A percentile compares a stretch with the other conserved stretches of the same genome.
Conservation (phyloP, 1,139 yeast genomes). For the Hyphopichia fennica region DNA sequence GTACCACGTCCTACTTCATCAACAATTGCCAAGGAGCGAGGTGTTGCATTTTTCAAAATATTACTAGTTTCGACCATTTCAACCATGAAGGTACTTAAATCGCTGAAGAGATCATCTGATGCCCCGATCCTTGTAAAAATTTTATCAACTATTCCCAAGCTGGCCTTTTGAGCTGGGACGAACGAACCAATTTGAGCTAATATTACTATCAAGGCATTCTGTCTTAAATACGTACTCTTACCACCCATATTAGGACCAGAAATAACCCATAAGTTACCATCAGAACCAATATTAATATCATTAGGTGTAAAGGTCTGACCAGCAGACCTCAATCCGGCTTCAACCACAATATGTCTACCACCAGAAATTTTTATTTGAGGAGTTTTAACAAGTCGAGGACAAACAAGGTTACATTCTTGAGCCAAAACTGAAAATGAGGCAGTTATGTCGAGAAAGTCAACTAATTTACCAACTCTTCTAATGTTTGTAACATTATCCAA, state of each 20-base stretch:
- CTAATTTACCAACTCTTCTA: slow-evolving; percentile 43
- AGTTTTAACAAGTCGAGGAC: slow-evolving; percentile 63
- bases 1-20: slow-evolving; percentile 99
- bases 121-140: slow-evolving; percentile 90
- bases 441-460: slow-evolving; percentile 73
- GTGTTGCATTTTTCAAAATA: slow-evolving; percentile 75
- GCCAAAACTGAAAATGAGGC: slow-evolving; percentile 74
- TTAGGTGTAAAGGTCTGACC: slow-evolving; percentile 64
- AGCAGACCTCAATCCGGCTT: slow-evolving; percentile 58
- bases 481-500: slow-evolving; percentile 38
- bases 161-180: slow-evolving; percentile 78
- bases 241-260: slow-evolving; percentile 99
- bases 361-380: slow-evolving; percentile 44
- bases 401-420: slow-evolving; percentile 56
- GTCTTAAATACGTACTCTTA: slow-evolving; percentile 85
- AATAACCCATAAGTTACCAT: slow-evolving; percentile 59
- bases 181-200: slow-evolving; percentile 88
- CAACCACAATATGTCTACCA: slow-evolving; percentile 92
- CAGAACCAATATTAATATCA: slow-evolving; percentile 39
- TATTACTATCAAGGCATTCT: slow-evolving; percentile 80
- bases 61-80: slow-evolving; percentile 95
- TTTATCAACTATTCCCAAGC: slow-evolving; percentile 78
- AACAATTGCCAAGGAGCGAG: slow-evolving; percentile 75
- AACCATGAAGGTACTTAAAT: slow-evolving; percentile 93
- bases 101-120: slow-evolving; percentile 83